Evolutionary conservation across 371 early-diverging fungal genomes (phyloP), one percentile per base, ranked within the genome.

Genomic region (Coemansia sp.): DNA sequence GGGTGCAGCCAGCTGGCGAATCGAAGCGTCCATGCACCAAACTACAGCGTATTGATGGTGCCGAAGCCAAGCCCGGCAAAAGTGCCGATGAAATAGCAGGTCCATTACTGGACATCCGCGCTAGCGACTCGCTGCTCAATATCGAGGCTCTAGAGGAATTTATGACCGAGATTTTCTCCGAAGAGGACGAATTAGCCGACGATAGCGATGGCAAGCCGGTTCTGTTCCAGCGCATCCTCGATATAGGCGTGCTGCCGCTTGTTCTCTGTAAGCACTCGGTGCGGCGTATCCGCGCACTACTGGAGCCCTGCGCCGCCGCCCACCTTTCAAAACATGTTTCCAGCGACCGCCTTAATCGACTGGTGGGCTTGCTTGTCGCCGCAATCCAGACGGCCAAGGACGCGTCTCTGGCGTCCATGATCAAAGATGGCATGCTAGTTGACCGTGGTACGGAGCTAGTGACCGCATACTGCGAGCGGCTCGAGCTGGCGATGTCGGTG

Each of bases 351-450:
- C 30, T 72, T 9, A 40, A 59, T 35, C 42, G 72, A 4, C 59
- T 71, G 34, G 30, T 70, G 8, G 50, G 49, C 31, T 41, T 74
- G 51, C 75, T 74, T n/a, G 47, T 31, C 26, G 49, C 61, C 9
- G 59, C 59, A 8, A 34, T 74, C 5, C 71, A 74, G 20, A 47
- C 62, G 2, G 72, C 75, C 26, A 62, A 71, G 4, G 35, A 16
- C 14, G 36, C 47, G 10, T 66, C 51, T 1, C 56, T 74, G 4
- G 74, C 74, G 10, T 55, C 57, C 16, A 61, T 72, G 58, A 34
- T 74, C 4, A 61, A 63, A 33, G 52, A 59, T 35, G 75, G 75
- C 4, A 31, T 61, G 12, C 39, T 33, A 10, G 34, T 74, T 8
- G 63, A 62, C 9, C 54, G 57, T 5, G 62, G 47, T 1, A 38